phyloP scores from a whole-genome alignment of 1,284 basidiomycete genomes.

The Tilletia setariae region DNA sequence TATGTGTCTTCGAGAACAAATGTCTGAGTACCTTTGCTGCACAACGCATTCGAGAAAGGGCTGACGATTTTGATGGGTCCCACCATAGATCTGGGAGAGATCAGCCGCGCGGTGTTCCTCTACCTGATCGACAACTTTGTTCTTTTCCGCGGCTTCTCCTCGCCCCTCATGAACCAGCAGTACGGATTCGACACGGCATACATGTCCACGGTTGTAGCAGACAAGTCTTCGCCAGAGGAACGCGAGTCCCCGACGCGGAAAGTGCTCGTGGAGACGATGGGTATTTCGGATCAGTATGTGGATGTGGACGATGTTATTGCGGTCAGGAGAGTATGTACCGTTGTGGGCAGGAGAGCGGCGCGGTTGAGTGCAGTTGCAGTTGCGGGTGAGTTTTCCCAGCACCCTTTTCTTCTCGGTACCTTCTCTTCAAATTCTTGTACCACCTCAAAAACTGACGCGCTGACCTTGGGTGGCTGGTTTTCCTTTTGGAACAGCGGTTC shows the following conservation, averaged over 20 bases:
- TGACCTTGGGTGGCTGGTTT: no score
- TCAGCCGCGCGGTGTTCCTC: constrained; percentile 79
- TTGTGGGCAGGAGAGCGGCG: constrained; percentile 79
- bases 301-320: constrained; percentile 63
- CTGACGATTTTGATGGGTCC: background rate
- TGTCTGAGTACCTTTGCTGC: no score
- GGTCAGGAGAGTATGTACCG: constrained; percentile 72
- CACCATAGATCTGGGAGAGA: constrained; percentile 74
- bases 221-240: constrained; percentile 31
- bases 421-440: no score
- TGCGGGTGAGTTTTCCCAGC: constrained; percentile 62
- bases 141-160: constrained; percentile 77
- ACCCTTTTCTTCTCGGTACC: background rate
- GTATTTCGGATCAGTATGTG: constrained; percentile 59
- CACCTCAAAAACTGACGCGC: no score
- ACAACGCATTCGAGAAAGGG: no score
- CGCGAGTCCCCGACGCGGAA: constrained; percentile 50
- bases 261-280: constrained; percentile 67
- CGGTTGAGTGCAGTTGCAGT: constrained; percentile 80
- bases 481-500: background rate
- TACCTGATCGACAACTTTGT: constrained; percentile 72
- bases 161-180: constrained; percentile 72
- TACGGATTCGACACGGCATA: constrained; percentile 91
- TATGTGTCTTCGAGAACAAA: constrained; percentile 49
- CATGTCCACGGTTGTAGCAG: constrained; percentile 76